phyloP scores from a whole-genome alignment of 2,329 filamentous ascomycete species.

The Byssochlamys sp. region DNA sequence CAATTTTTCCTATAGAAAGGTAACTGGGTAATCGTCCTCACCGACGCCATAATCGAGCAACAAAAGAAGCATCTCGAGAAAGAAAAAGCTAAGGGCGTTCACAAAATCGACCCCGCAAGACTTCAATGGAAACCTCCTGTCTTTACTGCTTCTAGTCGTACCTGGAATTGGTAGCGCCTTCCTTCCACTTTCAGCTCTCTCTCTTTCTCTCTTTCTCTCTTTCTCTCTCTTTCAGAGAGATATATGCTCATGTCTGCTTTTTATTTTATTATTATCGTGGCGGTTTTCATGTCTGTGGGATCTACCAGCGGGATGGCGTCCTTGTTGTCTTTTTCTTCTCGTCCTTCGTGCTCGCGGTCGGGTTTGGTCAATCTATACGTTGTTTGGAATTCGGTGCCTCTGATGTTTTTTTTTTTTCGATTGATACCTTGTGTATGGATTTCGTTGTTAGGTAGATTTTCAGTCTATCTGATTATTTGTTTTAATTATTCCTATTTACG shows the following conservation, averaged over 20 bases:
- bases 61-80: constrained; percentile 65
- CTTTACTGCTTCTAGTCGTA: constrained; percentile 78
- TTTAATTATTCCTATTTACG: not conserved
- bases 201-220: not conserved
- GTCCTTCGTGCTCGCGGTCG: not conserved
- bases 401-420: not conserved
- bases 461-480: not conserved
- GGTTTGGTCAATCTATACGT: not conserved
- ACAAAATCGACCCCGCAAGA: constrained; percentile 61
- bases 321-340: not conserved
- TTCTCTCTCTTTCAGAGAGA: not conserved
- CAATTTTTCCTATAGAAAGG: constrained; percentile 50
- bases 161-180: constrained; percentile 77
- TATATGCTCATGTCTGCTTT: not conserved
- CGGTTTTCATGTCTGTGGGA: not conserved
- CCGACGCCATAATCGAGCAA: constrained; percentile 65
- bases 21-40: constrained; percentile 90
- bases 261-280: too few relatives aligned
- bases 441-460: not conserved
- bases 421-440: not conserved
- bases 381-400: not conserved
- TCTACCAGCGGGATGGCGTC: not conserved
- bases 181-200: not conserved
- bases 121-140: constrained; percentile 95
- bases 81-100: constrained; percentile 66